These are phyloP conservation scores for Dillenia suffruticosa DNA, from an alignment of 164 flowering plant genomes.

Conservation along the genomic window DNA sequence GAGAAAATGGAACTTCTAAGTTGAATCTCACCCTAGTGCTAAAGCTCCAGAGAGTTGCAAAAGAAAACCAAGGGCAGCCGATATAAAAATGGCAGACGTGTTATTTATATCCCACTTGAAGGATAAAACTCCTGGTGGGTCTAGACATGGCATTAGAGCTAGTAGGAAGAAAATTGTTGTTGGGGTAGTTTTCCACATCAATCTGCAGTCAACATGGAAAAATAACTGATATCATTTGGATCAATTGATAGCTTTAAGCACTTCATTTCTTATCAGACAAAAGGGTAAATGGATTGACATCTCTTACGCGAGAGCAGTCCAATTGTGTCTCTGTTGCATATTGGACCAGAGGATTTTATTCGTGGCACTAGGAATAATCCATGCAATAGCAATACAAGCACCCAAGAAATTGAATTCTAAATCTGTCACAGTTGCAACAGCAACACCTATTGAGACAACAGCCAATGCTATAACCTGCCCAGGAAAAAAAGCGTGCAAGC, in stretches of 20 bases:
- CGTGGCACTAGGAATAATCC: constrained; percentile 81
- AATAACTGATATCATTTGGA: background rate
- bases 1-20: background rate
- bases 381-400: constrained; percentile 62
- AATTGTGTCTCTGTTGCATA: constrained; percentile 68
- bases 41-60: constrained; percentile 92
- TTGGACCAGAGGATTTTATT: constrained; percentile 86
- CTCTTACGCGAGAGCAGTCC: constrained; percentile 86
- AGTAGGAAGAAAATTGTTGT: constrained; percentile 65
- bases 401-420: constrained; percentile 71
- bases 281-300: background rate
- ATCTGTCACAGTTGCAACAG: constrained; percentile 85
- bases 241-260: background rate
- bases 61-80: constrained; percentile 78
- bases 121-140: constrained; percentile 72
- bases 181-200: constrained; percentile 97
- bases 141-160: constrained; percentile 79
- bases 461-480: constrained; percentile 62
- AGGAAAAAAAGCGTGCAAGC: background rate
- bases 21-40: constrained; percentile 67
- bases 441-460: constrained; percentile 71
- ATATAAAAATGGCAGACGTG: constrained; percentile 44
- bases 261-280: background rate
- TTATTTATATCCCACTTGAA: constrained; percentile 63
- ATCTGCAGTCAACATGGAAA: constrained; percentile 31